Percentiles rank a stretch among this genome's conserved stretches.
phyloP scores from a whole-genome alignment of 2,329 filamentous ascomycete genomes.

The Phialophora tarda region DNA sequence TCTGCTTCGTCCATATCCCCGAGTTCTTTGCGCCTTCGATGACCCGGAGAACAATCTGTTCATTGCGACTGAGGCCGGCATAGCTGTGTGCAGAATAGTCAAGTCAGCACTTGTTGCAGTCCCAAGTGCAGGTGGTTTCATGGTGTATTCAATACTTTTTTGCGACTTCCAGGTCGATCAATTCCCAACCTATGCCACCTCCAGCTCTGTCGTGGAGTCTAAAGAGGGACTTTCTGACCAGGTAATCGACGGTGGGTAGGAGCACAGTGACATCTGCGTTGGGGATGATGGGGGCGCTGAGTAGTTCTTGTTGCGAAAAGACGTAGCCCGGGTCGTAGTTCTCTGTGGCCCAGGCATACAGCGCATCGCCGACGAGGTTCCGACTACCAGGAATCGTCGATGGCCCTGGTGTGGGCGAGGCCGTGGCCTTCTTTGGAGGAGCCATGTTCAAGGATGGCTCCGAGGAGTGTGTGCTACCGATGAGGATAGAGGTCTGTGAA shows the following conservation, averaged over 20 bases:
- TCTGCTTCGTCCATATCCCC: conserved; percentile 88
- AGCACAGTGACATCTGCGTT: conserved; percentile 51
- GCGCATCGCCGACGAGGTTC: conserved; percentile 49
- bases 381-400: conserved; percentile 32
- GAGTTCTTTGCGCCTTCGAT: conserved; percentile 85
- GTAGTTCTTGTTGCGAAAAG: conserved; percentile 55
- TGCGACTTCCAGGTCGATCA: conserved; percentile 56
- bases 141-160: conserved; percentile 56
- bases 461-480: conserved; percentile 36
- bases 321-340: conserved; percentile 50
- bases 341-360: conserved; percentile 53
- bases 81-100: conserved; percentile 37
- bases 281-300: conserved; percentile 51
- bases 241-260: conserved; percentile 51
- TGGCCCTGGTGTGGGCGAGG: conserved; percentile 44
- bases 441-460: conserved; percentile 33
- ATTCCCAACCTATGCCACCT: conserved; percentile 54
- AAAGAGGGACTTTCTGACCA: conserved; percentile 55
- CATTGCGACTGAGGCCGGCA: conserved; percentile 64
- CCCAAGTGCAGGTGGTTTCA: conserved; percentile 16
- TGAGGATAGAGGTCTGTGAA: conserved; percentile 36
- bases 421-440: conserved; percentile 31
- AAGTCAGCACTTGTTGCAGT: conserved; percentile 29
- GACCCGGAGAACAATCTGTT: conserved; percentile 79
- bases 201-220: conserved; percentile 50